Conservation (phyloP, 768 basidiomycete species). For the Lyophyllum atratum region DNA sequence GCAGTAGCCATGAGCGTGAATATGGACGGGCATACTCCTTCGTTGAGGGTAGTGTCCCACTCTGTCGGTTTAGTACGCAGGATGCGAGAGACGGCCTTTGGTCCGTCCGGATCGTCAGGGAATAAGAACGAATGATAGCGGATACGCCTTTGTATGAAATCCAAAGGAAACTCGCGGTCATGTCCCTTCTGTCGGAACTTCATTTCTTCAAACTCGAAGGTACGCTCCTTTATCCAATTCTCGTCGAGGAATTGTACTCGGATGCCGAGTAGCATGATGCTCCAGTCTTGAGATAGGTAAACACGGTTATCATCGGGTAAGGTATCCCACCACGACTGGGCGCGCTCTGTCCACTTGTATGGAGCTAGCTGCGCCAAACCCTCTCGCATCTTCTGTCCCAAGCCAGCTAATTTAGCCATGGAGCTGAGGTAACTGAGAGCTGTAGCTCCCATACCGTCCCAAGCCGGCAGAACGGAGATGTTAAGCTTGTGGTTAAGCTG, state of each 20-base stretch:
- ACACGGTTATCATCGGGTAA: neutral
- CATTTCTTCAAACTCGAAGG: constrained; percentile 18
- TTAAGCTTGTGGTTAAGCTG: neutral
- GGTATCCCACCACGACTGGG: neutral
- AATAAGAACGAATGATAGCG: neutral
- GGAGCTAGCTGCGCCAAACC: neutral
- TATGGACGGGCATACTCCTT: neutral
- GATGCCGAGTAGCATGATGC: constrained; percentile 5
- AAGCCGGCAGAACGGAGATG: neutral
- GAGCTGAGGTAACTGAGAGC: neutral
- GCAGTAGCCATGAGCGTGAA: neutral
- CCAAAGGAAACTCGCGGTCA: neutral
- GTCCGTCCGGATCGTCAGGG: neutral
- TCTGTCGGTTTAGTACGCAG: neutral
- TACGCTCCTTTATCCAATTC: constrained; percentile 4
- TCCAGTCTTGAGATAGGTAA: constrained; percentile 1
- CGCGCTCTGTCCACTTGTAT: neutral
- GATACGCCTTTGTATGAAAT: neutral
- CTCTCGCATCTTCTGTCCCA: neutral
- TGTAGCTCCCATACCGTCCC: neutral
- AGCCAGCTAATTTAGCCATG: neutral
- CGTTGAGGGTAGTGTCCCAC: neutral
- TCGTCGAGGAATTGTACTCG: constrained; percentile 15
- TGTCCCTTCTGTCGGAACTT: constrained; percentile 3
- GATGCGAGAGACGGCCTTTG: neutral